Evolutionary conservation across 352 stramenopile species (phyloP).

Genomic region (Pythium oligandrum): DNA sequence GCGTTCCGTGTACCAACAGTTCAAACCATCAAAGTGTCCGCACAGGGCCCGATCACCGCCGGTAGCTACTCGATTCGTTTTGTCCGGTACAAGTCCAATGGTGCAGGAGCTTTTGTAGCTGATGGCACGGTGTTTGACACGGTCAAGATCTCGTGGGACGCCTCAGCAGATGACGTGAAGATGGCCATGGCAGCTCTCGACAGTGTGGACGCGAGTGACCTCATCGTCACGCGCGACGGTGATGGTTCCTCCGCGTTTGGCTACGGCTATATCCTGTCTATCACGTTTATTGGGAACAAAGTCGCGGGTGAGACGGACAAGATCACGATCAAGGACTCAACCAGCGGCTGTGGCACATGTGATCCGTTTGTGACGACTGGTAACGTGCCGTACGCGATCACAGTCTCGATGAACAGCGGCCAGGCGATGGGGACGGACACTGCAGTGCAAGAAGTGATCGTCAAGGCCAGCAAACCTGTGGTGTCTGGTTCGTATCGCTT

Average conservation of each 20-base stretch:
- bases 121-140: slow-evolving; percentile 20
- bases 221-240: slow-evolving; percentile 71
- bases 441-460: slow-evolving; percentile 58
- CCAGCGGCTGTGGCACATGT: slow-evolving; percentile 10
- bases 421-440: slow-evolving; percentile 75
- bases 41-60: slow-evolving; percentile 37
- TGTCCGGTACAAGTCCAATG: slow-evolving; percentile 22
- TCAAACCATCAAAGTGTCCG: slow-evolving; percentile 62
- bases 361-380: slow-evolving; percentile 37
- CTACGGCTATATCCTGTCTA: slow-evolving; percentile 65
- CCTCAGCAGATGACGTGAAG: slow-evolving; percentile 26
- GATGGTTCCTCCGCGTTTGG: slow-evolving; percentile 47
- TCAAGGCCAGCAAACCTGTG: slow-evolving; percentile 45
- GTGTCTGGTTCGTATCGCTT: slow-evolving; percentile 54
- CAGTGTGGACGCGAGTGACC: slow-evolving; percentile 34
- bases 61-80: slow-evolving; percentile 53
- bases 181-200: slow-evolving; percentile 26
- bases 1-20: slow-evolving; percentile 70
- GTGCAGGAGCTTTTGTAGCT: slow-evolving; percentile 20
- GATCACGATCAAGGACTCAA: slow-evolving; percentile 24
- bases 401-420: slow-evolving; percentile 27
- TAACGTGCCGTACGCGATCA: slow-evolving; percentile 23
- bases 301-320: slow-evolving; percentile 58
- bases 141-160: slow-evolving; percentile 34
- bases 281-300: slow-evolving; percentile 72